Evolutionary conservation across 2,329 filamentous ascomycete species (phyloP).

Genomic region (Taxawa tesnikishii): DNA sequence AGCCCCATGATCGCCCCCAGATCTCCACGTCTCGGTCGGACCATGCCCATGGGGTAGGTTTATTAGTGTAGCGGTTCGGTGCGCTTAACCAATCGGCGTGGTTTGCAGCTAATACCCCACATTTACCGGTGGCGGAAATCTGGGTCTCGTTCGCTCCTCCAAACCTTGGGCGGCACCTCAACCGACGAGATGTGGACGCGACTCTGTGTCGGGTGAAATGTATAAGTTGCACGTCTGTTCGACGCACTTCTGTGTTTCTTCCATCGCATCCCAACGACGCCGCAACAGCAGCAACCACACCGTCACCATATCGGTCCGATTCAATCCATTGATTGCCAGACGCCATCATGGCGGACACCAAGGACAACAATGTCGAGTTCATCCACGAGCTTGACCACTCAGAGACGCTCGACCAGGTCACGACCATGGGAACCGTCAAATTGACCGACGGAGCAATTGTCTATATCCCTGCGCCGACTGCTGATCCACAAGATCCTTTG

Average conservation of each 20-base stretch:
- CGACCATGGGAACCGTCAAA: slow-evolving; percentile 18
- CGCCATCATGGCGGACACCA: slow-evolving; percentile 5
- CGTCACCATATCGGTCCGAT: too few species aligned
- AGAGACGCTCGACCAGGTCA: slow-evolving; percentile 5
- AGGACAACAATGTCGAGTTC: slow-evolving; percentile 6
- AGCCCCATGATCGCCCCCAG: slow-evolving; percentile 1
- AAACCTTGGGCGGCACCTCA: background rate
- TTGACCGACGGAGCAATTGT: slow-evolving; percentile 17
- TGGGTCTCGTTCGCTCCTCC: slow-evolving; percentile 1
- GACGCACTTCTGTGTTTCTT: background rate
- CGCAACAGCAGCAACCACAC: background rate
- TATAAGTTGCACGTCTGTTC: slow-evolving; percentile 4
- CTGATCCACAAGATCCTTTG: slow-evolving; percentile 13
- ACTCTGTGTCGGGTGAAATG: background rate
- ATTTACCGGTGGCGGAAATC: too few species aligned
- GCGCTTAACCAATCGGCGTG: slow-evolving; percentile 1
- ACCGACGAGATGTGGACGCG: background rate
- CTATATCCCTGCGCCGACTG: slow-evolving; percentile 18
- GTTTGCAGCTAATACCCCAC: slow-evolving; percentile 2
- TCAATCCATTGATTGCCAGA: background rate
- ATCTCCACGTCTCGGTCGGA: too few species aligned
- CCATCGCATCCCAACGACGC: background rate
- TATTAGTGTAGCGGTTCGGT: slow-evolving; percentile 1
- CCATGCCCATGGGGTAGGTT: background rate
- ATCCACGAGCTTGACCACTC: slow-evolving; percentile 5